Evolutionary conservation across 108 stramenopile species (phyloP).

Genomic region (Conticribra weissflogii): DNA sequence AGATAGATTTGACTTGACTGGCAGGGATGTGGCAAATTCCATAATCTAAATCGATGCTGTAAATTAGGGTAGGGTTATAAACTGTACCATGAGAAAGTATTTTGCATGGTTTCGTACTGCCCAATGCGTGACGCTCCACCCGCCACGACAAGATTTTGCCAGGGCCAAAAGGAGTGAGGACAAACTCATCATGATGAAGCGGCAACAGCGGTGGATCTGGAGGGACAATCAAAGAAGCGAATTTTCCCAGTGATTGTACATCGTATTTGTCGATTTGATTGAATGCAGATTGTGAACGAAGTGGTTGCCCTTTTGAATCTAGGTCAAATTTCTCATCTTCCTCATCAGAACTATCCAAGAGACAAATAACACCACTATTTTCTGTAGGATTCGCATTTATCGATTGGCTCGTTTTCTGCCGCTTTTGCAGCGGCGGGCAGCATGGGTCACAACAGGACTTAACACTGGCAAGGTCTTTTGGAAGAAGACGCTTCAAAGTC

Average conservation of each 20-base stretch:
- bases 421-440: constrained; percentile 20
- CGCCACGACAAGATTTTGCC: constrained; percentile 32
- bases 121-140: constrained; percentile 27
- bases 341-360: constrained; percentile 43
- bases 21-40: constrained; percentile 37
- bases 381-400: background rate
- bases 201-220: constrained; percentile 15
- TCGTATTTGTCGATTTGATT: background rate
- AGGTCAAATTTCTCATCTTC: constrained; percentile 18
- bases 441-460: background rate
- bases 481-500: background rate
- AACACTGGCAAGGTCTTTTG: background rate
- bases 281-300: background rate
- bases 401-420: constrained; percentile 15
- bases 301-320: background rate
- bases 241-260: constrained; percentile 5
- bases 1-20: constrained; percentile 20
- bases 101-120: background rate
- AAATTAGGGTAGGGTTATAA: constrained; percentile 29
- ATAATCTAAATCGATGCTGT: constrained; percentile 32
- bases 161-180: constrained; percentile 35
- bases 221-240: constrained; percentile 3
- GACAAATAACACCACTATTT: constrained; percentile 15
- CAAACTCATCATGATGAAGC: constrained; percentile 39
- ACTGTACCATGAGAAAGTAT: constrained; percentile 9